phyloP scores from a whole-genome alignment of 257 asterid genomes.

The Linaria vulgaris region DNA sequence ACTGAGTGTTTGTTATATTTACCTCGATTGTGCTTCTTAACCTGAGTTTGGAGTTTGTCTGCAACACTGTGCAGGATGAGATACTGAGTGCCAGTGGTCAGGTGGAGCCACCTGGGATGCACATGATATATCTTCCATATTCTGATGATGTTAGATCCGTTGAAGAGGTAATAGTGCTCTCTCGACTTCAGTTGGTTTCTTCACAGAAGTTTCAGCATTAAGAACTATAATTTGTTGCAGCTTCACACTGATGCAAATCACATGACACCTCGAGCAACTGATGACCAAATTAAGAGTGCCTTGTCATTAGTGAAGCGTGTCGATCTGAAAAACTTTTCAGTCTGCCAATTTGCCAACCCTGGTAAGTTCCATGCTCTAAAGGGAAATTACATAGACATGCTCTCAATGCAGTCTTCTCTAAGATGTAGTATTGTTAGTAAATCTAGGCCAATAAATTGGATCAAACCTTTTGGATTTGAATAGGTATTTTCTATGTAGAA shows the following conservation, averaged over 20 bases:
- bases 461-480: neutral
- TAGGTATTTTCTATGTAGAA: neutral
- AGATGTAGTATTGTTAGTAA: neutral
- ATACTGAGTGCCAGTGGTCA: slow-evolving; percentile 71
- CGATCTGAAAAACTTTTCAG: slow-evolving; percentile 84
- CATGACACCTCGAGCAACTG: slow-evolving; percentile 60
- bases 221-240: slow-evolving; percentile 44
- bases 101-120: slow-evolving; percentile 99
- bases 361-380: slow-evolving; percentile 45
- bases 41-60: slow-evolving; percentile 19
- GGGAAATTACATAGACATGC: slow-evolving; percentile 13
- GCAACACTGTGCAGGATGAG: slow-evolving; percentile 66
- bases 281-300: slow-evolving; percentile 80
- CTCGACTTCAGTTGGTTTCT: slow-evolving; percentile 22
- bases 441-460: slow-evolving; percentile 10
- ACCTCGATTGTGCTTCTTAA: slow-evolving; percentile 5
- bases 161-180: slow-evolving; percentile 67
- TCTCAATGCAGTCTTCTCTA: neutral
- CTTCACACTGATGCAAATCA: slow-evolving; percentile 48
- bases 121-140: slow-evolving; percentile 90
- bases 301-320: slow-evolving; percentile 65
- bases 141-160: slow-evolving; percentile 85
- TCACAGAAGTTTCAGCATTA: slow-evolving; percentile 12
- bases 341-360: slow-evolving; percentile 93
- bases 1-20: slow-evolving; percentile 8